Base-by-base conservation (phyloP, 768 basidiomycete species). In the Epithele typhae region DNA sequence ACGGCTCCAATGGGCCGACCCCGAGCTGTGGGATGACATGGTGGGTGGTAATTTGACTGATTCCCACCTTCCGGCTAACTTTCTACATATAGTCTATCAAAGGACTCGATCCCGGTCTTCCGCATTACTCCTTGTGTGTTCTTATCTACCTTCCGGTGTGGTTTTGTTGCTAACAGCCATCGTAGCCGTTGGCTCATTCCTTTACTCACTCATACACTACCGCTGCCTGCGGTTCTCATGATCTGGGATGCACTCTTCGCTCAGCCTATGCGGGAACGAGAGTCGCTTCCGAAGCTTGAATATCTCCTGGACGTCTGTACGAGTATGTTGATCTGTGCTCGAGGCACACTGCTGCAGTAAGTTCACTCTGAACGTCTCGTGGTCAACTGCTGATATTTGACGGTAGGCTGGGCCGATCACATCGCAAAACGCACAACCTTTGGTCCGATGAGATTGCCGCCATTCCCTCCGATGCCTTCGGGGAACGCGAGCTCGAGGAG, bases 121-220 rank as follows among this genome's bases (percentile, higher is more conserved):
- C 87, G 3, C 86, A 90, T 65, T 90, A 87, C 62, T 87, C 87
- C 39, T 84, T 83, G 87, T 89, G 64, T 52, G 87, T 55, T 12
- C 27, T 5, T 9, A 12, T 9, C 6, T 36, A n/a, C 7, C 12
- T 17, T 36, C 17, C 36, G 18, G 6, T 19, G 37, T 36, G 12
- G 5, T 5, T 15, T 18, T 7, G 18, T 10, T 17, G 34, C 37
- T 41, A 30, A 36, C 10, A 19, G 30, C 30, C 17, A 21, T 14
- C 22, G 24, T 51, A 89, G 87, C 63, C 83, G 80, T 37, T 91
- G 87, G 87, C 67, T 90, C 10, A 77, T 83, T 11, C 77, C 86
- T 10, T 57, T 91, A 6, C 64, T 90, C 18, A 76, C 83, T 0
- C 87, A 88, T 53, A 84, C 87, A 1, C 60, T 91, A n/a, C 84